Base-by-base conservation (phyloP, 495 filamentous ascomycete genomes). In the Tuber microsphaerosporum region DNA sequence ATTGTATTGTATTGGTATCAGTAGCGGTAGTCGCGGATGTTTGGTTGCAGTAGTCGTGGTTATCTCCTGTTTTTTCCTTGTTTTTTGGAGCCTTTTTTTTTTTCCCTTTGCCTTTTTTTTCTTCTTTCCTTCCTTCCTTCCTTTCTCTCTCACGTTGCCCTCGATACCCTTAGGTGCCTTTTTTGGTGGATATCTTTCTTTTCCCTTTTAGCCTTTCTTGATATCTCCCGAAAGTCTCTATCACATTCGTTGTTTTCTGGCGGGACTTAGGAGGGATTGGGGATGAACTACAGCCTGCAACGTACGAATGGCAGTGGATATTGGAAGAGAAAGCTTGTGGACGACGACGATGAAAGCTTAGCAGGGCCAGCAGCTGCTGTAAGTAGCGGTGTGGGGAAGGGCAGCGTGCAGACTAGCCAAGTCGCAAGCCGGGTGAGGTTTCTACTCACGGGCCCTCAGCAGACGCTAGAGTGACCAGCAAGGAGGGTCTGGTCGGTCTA, bases 381-480 rank as follows among this genome's bases (percentile, higher is more conserved):
- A 61, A 74, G 75, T 72, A 75, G 61, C 26, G 45, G 56, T 71
- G 76, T 78, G 76, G 77, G 77, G 77, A 78, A 77, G 78, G 77
- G 77, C 72, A 79, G 77, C 76, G 76, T 79, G 76, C 77, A 79
- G 76, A 71, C 71, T 5, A 41, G 39, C 39, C 39, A 72, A 73
- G 70, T 72, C 70, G 70, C 73, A 65, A 34, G 26, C 56, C 56
- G 26, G 31, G 26, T 7, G 56, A 65, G 56, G 26, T 65, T 14
- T 34, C 56, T 34, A 17, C 56, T 4, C 56, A 65, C 56, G 17
- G 56, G 26, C 26, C 56, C 12, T 34, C 56, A 65, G 56, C 56
- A 31, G n/a, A 17, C 26, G 56, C 56, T 65, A 16, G 56, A 65
- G 56, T 34, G 7, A 34, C 56, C 56, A 65, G 56, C 56, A 65